A percentile compares a stretch with the other conserved stretches of the same genome.
Conservation (phyloP, 352 stramenopile species). For the Globisporangium takayamanum region DNA sequence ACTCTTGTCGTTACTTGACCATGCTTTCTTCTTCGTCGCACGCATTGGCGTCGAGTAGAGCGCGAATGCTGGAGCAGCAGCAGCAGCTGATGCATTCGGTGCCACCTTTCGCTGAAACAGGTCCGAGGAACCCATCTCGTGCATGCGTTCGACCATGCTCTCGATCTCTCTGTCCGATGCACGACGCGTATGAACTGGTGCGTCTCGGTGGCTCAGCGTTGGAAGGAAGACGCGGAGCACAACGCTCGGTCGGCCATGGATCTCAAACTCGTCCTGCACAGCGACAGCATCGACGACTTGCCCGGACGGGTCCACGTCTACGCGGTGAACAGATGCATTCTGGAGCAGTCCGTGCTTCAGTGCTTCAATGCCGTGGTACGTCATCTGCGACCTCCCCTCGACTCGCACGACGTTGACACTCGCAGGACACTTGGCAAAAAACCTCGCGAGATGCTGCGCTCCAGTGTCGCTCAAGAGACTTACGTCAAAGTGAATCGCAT, state of each 20-base stretch:
- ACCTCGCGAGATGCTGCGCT: constrained; percentile 28
- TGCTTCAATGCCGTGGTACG: constrained; percentile 21
- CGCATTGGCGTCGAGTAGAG: constrained; percentile 3
- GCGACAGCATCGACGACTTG: constrained; percentile 16
- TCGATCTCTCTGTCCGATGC: constrained; percentile 12
- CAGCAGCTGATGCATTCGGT: too few species aligned
- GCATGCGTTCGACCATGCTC: constrained; percentile 11
- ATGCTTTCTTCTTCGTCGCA: neutral
- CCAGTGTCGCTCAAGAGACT: constrained; percentile 39
- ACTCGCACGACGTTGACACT: constrained; percentile 27
- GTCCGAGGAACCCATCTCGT: constrained; percentile 10
- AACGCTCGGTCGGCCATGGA: constrained; percentile 9
- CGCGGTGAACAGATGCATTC: constrained; percentile 25
- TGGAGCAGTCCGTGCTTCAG: constrained; percentile 24
- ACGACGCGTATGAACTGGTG: neutral
- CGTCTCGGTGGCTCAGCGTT: neutral
- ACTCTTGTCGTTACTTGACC: neutral
- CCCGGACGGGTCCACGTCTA: constrained; percentile 13
- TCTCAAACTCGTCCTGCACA: constrained; percentile 15
- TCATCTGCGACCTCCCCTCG: constrained; percentile 24
- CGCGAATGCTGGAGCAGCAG: constrained; percentile 1
- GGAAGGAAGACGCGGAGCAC: constrained; percentile 14
- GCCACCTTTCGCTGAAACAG: neutral
- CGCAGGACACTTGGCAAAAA: constrained; percentile 26
- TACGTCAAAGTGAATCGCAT: constrained; percentile 28